Conservation (phyloP, 495 filamentous ascomycete species). For the Tetracladium setigerum region DNA sequence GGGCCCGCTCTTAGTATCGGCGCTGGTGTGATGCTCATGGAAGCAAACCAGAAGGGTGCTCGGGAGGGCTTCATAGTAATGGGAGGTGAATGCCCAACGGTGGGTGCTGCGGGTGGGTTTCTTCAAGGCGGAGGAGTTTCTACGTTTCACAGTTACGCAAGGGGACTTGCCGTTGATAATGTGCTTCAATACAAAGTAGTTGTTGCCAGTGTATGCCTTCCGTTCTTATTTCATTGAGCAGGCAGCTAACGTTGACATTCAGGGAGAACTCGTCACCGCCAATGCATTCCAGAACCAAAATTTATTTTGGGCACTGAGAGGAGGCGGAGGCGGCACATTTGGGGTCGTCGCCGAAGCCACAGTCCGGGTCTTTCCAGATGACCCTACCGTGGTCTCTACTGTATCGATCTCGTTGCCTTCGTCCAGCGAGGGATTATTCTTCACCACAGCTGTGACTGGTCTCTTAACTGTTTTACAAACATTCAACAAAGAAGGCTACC, state of each 20-base stretch:
- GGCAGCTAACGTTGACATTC: not conserved
- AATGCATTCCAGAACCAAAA: conserved; percentile 3
- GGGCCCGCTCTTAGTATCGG: conserved; percentile 20
- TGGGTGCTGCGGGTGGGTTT: conserved; percentile 28
- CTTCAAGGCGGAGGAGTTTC: conserved; percentile 28
- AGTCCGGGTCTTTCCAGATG: conserved; percentile 27
- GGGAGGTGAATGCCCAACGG: conserved; percentile 22
- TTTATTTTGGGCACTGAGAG: conserved; percentile 32
- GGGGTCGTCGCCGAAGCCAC: conserved; percentile 42
- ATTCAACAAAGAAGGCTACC: no score
- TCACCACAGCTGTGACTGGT: no score
- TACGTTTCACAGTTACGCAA: conserved; percentile 5
- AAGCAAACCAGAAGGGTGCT: conserved; percentile 20
- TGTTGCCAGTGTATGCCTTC: no score
- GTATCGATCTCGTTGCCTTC: no score
- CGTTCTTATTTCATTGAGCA: conserved; percentile 5
- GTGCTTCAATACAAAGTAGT: conserved; percentile 6
- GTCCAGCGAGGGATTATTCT: no score
- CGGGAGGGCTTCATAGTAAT: conserved; percentile 19
- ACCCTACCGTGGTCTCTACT: conserved; percentile 9
- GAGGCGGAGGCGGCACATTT: conserved; percentile 49
- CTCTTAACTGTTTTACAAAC: no score
- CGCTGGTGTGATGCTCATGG: conserved; percentile 19
- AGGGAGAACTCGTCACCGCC: not conserved
- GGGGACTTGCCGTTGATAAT: conserved; percentile 6